Conservation (phyloP, 768 basidiomycete species). For the Roridomyces roridus region DNA sequence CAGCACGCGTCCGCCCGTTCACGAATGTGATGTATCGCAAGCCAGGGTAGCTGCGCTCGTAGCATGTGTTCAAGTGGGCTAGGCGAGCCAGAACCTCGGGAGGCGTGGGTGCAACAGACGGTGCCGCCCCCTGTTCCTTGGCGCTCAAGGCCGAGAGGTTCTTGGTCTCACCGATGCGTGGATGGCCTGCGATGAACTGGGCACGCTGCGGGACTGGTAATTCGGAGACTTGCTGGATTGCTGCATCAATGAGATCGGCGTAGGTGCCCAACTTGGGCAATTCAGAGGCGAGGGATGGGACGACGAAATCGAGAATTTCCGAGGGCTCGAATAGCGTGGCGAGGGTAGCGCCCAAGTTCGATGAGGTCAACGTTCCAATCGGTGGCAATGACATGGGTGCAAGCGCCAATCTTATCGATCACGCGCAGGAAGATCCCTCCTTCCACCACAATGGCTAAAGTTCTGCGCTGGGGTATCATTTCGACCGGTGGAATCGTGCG, state of each 20-base stretch:
- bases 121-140: constrained; percentile 72
- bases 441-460: constrained; percentile 32
- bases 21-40: constrained; percentile 93
- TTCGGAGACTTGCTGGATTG: constrained; percentile 51
- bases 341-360: constrained; percentile 35
- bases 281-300: constrained; percentile 32
- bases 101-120: constrained; percentile 57
- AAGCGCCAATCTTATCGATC: not conserved
- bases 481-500: constrained; percentile 74
- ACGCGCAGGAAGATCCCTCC: too few relatives aligned
- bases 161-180: constrained; percentile 85
- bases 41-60: constrained; percentile 75
- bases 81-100: constrained; percentile 79
- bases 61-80: constrained; percentile 75
- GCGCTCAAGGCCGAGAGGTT: constrained; percentile 78
- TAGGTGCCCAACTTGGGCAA: constrained; percentile 48
- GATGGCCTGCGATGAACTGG: constrained; percentile 82
- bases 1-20: constrained; percentile 76
- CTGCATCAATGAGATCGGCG: constrained; percentile 59
- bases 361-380: constrained; percentile 38
- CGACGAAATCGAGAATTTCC: constrained; percentile 60
- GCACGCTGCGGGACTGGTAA: constrained; percentile 62
- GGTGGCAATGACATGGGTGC: constrained; percentile 35
- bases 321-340: constrained; percentile 62
- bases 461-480: constrained; percentile 85